Evolutionary conservation across 2,329 filamentous ascomycete species (phyloP).

Genomic region (Mycocentrospora acerina): DNA sequence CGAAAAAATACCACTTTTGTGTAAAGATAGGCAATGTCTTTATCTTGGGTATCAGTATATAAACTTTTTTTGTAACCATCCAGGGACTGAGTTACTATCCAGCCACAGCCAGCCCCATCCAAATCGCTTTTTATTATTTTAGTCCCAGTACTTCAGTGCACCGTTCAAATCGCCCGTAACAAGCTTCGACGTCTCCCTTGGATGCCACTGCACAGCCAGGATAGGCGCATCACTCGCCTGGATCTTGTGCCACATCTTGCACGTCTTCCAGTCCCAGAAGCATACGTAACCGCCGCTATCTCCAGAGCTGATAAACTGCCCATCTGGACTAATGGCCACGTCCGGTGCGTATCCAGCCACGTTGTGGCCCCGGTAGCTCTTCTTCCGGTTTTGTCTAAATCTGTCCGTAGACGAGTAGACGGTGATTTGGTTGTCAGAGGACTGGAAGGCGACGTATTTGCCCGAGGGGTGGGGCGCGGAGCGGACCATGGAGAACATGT

Average conservation of each 20-base stretch:
- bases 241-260: constrained; percentile 98
- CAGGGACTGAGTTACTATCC: background rate
- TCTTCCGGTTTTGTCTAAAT: constrained; percentile 96
- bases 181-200: constrained; percentile 95
- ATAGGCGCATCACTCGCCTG: constrained; percentile 79
- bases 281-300: constrained; percentile 87
- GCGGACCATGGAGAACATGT: constrained; percentile 96
- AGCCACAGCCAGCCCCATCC: background rate
- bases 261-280: constrained; percentile 99
- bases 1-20: no score
- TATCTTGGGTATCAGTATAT: constrained; percentile 24
- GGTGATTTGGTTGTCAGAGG: constrained; percentile 92
- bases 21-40: background rate
- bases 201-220: constrained; percentile 91
- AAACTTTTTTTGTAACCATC: constrained; percentile 1
- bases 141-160: constrained; percentile 92
- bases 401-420: constrained; percentile 94
- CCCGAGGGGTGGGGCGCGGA: constrained; percentile 81
- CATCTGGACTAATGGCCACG: constrained; percentile 83
- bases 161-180: constrained; percentile 88
- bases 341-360: constrained; percentile 93
- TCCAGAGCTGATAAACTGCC: constrained; percentile 84
- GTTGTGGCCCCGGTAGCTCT: constrained; percentile 93
- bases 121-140: constrained; percentile 7
- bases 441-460: constrained; percentile 94